A percentile compares a stretch with the other conserved stretches of the same genome.
Conservation (phyloP, 2,329 filamentous ascomycete genomes). For the Dendryphion nanum region DNA sequence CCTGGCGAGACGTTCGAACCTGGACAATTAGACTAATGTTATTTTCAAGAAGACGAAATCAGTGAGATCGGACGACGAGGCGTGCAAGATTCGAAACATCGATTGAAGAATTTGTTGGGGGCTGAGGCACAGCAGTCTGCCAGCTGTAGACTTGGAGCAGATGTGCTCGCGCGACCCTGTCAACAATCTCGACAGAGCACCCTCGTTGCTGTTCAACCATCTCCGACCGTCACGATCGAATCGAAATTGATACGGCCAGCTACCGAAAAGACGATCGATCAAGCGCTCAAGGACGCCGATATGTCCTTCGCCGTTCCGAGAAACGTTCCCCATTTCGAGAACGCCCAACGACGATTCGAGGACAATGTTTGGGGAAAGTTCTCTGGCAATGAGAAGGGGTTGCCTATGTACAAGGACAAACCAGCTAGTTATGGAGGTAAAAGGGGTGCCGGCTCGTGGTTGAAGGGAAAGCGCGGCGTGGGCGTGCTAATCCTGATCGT, state of each 20-base stretch:
- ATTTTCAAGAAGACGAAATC: no score
- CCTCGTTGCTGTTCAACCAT: slow-evolving; percentile 15
- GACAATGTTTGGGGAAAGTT: slow-evolving; percentile 48
- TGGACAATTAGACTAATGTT: no score
- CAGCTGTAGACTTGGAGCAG: background rate
- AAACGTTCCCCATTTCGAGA: slow-evolving; percentile 44
- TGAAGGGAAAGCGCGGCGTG: slow-evolving; percentile 63
- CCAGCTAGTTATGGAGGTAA: slow-evolving; percentile 68
- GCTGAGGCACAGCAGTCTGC: background rate
- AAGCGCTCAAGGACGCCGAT: slow-evolving; percentile 32
- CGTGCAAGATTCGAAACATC: no score
- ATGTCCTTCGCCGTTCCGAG: slow-evolving; percentile 45
- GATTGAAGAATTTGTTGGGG: no score
- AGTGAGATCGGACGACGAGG: no score
- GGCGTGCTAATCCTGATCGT: slow-evolving; percentile 54
- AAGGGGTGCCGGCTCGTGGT: slow-evolving; percentile 58
- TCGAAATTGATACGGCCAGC: slow-evolving; percentile 23
- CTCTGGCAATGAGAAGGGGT: slow-evolving; percentile 59
- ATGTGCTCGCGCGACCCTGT: slow-evolving; percentile 50
- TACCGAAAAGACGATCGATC: slow-evolving; percentile 23
- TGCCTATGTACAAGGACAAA: slow-evolving; percentile 99
- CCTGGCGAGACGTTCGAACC: no score
- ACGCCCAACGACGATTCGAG: slow-evolving; percentile 41
- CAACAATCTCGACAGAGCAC: slow-evolving; percentile 40
- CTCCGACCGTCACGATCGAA: slow-evolving; percentile 27